Evolutionary conservation across 2,329 filamentous ascomycete genomes (phyloP).

Genomic region (Alternaria dauci): DNA sequence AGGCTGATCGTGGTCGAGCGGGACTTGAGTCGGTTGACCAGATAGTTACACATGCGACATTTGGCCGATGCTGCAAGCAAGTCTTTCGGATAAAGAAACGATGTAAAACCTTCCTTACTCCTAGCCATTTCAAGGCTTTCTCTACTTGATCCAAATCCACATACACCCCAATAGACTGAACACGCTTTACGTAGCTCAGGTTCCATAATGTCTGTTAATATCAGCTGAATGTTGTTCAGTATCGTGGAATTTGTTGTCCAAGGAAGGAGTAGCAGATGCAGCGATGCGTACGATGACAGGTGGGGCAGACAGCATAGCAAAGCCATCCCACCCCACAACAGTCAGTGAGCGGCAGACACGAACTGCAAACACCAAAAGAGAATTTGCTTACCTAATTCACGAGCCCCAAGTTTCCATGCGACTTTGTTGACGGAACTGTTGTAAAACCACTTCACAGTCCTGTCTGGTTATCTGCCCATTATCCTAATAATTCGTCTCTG

Average conservation of each 20-base stretch:
- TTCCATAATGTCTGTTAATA: neutral
- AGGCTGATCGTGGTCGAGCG: neutral
- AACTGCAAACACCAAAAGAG: neutral
- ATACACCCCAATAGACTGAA: neutral
- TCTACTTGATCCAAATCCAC: slow-evolving; percentile 1
- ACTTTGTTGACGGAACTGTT: neutral
- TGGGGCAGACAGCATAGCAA: neutral
- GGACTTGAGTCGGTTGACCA: neutral
- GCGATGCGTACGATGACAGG: neutral
- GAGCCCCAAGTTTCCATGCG: neutral
- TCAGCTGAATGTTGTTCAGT: neutral
- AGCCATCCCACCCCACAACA: neutral
- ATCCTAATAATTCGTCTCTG: neutral
- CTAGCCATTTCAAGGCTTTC: neutral
- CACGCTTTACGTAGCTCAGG: neutral
- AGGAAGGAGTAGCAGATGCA: neutral
- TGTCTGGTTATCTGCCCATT: neutral
- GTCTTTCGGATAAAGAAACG: neutral
- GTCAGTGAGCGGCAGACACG: neutral
- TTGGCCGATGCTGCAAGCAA: neutral
- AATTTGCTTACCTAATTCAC: neutral
- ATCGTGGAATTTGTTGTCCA: neutral
- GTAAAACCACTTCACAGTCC: neutral
- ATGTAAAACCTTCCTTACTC: neutral
- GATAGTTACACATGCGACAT: neutral